These are phyloP conservation scores for Nannochloris sp. DNA, from an alignment of 139 green algal genomes.

Conservation along the genomic window DNA sequence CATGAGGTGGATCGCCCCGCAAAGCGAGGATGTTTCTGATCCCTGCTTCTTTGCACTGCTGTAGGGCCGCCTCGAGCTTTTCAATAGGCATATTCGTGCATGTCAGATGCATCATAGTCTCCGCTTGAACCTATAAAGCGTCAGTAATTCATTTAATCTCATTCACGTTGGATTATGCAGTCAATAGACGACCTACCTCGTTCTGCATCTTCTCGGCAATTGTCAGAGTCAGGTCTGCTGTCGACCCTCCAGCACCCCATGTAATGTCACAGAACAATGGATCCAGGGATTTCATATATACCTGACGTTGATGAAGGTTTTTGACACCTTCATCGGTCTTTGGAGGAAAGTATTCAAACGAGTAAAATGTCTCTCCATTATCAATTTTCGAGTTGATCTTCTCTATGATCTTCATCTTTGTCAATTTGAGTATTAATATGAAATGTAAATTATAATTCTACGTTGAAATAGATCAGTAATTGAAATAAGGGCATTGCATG, in stretches of 20 bases:
- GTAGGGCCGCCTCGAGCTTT: conserved; percentile 74
- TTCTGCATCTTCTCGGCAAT: conserved; percentile 94
- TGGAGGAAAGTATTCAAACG: conserved; percentile 96
- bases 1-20: conserved; percentile 87
- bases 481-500: no score
- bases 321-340: conserved; percentile 88
- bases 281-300: conserved; percentile 70
- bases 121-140: conserved; percentile 72
- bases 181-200: conserved; percentile 38
- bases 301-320: conserved; percentile 85
- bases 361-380: conserved; percentile 74
- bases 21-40: conserved; percentile 94
- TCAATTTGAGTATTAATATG: background rate
- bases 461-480: no score
- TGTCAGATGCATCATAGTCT: conserved; percentile 99
- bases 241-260: conserved; percentile 93
- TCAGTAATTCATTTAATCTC: background rate
- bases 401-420: conserved; percentile 80
- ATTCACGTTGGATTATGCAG: background rate
- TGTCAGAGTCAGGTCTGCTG: conserved; percentile 88
- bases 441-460: background rate
- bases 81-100: conserved; percentile 97
- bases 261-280: conserved; percentile 97
- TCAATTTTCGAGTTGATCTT: conserved; percentile 71
- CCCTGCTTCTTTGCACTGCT: conserved; percentile 69